Conservation (phyloP, 331 rosid species). For the Cydonia oblonga region DNA sequence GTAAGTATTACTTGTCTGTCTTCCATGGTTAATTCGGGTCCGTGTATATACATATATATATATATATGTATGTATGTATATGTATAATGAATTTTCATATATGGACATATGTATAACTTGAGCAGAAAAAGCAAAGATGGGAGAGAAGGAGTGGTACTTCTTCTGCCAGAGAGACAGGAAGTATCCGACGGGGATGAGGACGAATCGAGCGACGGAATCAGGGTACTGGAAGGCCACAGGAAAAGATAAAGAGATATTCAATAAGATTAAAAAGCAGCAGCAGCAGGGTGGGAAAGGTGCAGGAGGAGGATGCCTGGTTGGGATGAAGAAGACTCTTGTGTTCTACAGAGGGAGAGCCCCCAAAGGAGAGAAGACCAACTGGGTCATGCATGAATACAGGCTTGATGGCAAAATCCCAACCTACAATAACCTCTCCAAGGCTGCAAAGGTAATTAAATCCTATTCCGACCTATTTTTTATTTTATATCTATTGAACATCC, state of each 20-base stretch:
- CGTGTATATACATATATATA: no score
- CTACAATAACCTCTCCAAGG: slow-evolving; percentile 30
- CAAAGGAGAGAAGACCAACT: slow-evolving; percentile 73
- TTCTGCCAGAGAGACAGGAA: slow-evolving; percentile 80
- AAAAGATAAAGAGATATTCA: slow-evolving; percentile 69
- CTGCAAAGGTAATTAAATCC: slow-evolving; percentile 41
- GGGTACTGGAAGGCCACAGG: slow-evolving; percentile 99
- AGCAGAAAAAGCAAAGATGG: slow-evolving; percentile 90
- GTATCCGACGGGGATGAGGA: slow-evolving; percentile 92
- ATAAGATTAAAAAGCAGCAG: slow-evolving; percentile 19
- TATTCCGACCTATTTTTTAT: not conserved
- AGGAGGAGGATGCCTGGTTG: slow-evolving; percentile 36
- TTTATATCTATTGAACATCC: not conserved
- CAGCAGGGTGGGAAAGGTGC: not conserved
- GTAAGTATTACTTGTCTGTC: slow-evolving; percentile 24
- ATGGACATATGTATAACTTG: not conserved
- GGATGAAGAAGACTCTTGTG: slow-evolving; percentile 96
- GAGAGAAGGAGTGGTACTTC: slow-evolving; percentile 91
- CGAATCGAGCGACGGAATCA: slow-evolving; percentile 79
- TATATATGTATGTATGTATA: not conserved
- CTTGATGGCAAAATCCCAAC: slow-evolving; percentile 54
- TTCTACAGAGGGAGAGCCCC: slow-evolving; percentile 97
- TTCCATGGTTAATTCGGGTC: not conserved
- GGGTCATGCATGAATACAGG: slow-evolving; percentile 97
- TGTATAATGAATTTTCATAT: not conserved